Base-by-base conservation (phyloP, 345 rosid genomes). In the Lumnitzera racemosa region DNA sequence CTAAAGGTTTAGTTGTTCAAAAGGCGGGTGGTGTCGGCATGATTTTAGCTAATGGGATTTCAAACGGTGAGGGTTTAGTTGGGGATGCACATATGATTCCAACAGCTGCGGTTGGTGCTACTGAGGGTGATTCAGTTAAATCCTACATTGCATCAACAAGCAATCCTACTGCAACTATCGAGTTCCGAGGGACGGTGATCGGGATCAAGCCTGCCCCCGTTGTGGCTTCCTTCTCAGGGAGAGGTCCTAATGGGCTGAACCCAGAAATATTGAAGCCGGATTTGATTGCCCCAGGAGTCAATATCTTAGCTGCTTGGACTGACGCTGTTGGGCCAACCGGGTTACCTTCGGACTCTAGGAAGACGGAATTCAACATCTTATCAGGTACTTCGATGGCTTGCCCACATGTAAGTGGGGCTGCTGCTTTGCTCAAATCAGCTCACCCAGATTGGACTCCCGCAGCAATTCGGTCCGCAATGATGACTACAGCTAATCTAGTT, bases 321-420 rank as follows among this genome's bases (percentile, higher is more conserved):
- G 90, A 84, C 13, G 86, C 79, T 0, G 84, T 76, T 6, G 95
- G 96, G 0, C 91, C 92, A 0, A 86, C 89, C 0, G 92, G 95
- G 24, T 60, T 91, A 52, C 83, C 73, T 15, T 83, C 89, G 0
- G 95, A 89, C 74, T 24, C 53, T 6, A 64, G 90, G 68, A 89
- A 67, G 77, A 76, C 85, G 9, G 91, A 86, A 50, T 91, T 89
- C 57, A 91, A 91, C 63, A 91, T 86, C 24, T 68, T 91, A 11
- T 91, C 91, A 0, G 95, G 95, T 47, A 91, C 95, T 27, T 91
- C 95, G 6, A 91, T 91, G 91, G 96, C 96, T 17, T 79, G 85
- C 61, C 95, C 91, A 25, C 92, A 86, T 25, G 89, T 84, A 0
- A 86, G 91, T 47, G 96, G 98, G 0, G 95, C 95, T 0, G 91